phyloP scores from a whole-genome alignment of 2,329 filamentous ascomycete species.

The Sphaceloma murrayae region DNA sequence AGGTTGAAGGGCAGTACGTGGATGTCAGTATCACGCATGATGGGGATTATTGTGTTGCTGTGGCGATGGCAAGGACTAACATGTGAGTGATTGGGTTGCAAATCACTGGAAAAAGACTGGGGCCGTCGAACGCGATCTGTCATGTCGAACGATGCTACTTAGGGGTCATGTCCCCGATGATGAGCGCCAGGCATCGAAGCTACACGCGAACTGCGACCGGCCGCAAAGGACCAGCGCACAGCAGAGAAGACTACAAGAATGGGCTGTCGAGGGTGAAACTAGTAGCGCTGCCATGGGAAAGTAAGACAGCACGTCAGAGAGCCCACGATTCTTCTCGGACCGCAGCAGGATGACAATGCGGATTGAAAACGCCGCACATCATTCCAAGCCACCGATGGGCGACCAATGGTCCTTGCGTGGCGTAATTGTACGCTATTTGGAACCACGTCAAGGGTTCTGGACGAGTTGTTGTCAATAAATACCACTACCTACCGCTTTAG shows the following conservation, averaged over 20 bases:
- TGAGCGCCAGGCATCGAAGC: too few relatives aligned
- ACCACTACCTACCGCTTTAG: constrained; percentile 21
- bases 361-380: constrained; percentile 7
- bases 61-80: constrained; percentile 39
- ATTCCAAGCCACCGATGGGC: neutral
- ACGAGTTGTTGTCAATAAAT: neutral
- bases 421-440: too few relatives aligned
- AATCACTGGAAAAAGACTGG: too few relatives aligned
- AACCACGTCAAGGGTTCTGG: too few relatives aligned
- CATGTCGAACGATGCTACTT: neutral
- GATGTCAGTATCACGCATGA: constrained; percentile 81
- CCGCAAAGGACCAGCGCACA: too few relatives aligned
- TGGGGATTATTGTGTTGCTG: constrained; percentile 58
- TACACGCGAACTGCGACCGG: too few relatives aligned
- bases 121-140: neutral
- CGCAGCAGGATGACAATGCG: constrained; percentile 4
- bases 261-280: constrained; percentile 16
- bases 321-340: constrained; percentile 13
- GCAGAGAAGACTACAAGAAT: too few relatives aligned
- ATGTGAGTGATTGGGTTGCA: too few relatives aligned
- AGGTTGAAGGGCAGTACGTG: constrained; percentile 44
- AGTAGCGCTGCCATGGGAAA: constrained; percentile 2
- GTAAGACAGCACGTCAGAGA: constrained; percentile 14
- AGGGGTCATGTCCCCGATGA: too few relatives aligned
- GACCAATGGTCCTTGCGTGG: neutral